Base-by-base conservation (phyloP, 148 eudicot genomes). In the Cornus florida region DNA sequence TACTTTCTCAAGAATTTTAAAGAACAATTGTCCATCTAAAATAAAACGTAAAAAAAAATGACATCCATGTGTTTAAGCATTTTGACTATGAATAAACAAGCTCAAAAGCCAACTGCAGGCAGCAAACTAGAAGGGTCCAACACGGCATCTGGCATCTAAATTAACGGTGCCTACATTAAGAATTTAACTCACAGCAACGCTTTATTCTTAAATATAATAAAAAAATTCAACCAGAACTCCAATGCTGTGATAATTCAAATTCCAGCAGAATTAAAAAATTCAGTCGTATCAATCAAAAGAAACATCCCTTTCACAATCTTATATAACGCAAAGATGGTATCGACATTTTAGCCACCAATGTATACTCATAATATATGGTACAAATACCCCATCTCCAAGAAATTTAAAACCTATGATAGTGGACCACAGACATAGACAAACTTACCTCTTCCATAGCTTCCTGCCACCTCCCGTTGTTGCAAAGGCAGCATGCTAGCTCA, bases 401-500 rank as follows among this genome's bases (percentile, higher is more conserved):
- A 73, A 69, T 39, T 67, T 20, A 74, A 38, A 23, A 67, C 74
- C 62, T 6, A 46, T 43, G 1, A 57, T 19, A 57, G 13, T 19
- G 39, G 72, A 5, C 69, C 11, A 72, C 0, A 35, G 12, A 68
- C 39, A 69, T 7, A 62, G 41, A 33, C 81, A 74, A 85, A 75
- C 84, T 77, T 46, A 93, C 99, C 98, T 93, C 98, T 53, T 64
- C 57, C 75, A 90, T 79, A 72, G 95, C 98, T 75, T 96, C 97
- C 85, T 82, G 86, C 97, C 99, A 93, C 83, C 90, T 87, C 41
- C 99, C 99, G 70, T 89, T 85, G 78, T 85, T 89, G 86, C 99
- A 93, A 86, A 96, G 98, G 79, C 97, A 96, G 75, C 97, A 86
- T 19, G 97, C 97, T 48, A 96, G 90, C 80, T 96, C 99, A 85